phyloP scores from a whole-genome alignment of 345 rosid species.

The Eucalyptus paniculata region DNA sequence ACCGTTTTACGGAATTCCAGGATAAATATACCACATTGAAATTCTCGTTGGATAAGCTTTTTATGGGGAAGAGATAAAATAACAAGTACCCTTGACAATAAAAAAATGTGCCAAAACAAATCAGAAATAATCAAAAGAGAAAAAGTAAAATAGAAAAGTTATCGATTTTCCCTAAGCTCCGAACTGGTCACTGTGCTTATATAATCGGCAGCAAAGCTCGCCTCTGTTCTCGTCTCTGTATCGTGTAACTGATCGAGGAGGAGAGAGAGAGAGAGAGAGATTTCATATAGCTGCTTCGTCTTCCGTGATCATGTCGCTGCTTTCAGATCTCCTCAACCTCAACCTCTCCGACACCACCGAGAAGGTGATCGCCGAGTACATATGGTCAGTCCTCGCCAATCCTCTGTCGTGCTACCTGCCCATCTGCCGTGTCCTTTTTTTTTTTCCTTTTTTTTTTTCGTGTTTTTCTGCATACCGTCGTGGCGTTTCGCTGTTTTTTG shows the following conservation, averaged over 20 bases:
- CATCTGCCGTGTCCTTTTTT: not conserved
- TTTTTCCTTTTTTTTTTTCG: too few species aligned
- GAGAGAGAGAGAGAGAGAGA: not conserved
- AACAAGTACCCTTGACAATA: not conserved
- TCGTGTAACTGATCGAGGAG: not conserved
- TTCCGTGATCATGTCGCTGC: constrained; percentile 37
- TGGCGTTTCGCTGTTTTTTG: not conserved
- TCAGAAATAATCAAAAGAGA: too few species aligned
- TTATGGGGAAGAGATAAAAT: not conserved
- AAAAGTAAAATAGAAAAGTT: not conserved
- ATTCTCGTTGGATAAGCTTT: not conserved
- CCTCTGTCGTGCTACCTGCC: not conserved
- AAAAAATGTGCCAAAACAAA: not conserved
- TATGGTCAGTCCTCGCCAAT: constrained; percentile 41
- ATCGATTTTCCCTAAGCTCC: not conserved
- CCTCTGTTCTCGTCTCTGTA: not conserved
- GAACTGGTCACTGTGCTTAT: not conserved
- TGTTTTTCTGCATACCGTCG: not conserved
- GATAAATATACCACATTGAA: not conserved
- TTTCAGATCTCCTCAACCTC: constrained; percentile 72
- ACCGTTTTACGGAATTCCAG: not conserved
- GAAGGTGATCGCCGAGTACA: constrained; percentile 83
- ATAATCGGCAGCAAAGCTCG: not conserved
- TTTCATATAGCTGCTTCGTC: not conserved
- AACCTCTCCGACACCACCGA: constrained; percentile 64